A percentile compares a stretch with the other conserved stretches of the same genome.
Conservation (phyloP, 2,329 filamentous ascomycete species). For the Nemania diffusa region DNA sequence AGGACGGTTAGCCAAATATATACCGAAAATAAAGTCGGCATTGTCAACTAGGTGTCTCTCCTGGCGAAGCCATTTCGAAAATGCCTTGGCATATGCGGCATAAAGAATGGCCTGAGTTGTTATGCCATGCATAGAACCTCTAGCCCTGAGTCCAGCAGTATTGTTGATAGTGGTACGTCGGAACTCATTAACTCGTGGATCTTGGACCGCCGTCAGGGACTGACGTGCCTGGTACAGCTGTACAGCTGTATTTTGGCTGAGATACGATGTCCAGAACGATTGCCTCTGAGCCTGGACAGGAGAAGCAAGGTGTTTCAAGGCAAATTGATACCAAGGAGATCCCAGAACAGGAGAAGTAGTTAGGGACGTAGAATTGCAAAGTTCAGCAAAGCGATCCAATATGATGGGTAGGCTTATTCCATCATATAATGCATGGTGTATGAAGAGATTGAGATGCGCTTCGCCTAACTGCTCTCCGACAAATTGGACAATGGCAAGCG, state of each 20-base stretch:
- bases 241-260: slow-evolving; percentile 44
- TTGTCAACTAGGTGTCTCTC: slow-evolving; percentile 7
- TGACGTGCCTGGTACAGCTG: background rate
- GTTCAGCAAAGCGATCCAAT: slow-evolving; percentile 55
- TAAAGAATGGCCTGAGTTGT: slow-evolving; percentile 80
- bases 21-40: slow-evolving; percentile 71
- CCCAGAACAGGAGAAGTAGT: background rate
- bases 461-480: slow-evolving; percentile 30
- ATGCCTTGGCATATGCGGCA: slow-evolving; percentile 70
- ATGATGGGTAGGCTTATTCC: slow-evolving; percentile 78
- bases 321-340: slow-evolving; percentile 44
- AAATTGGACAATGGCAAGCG: slow-evolving; percentile 43
- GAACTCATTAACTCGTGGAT: slow-evolving; percentile 34
- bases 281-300: slow-evolving; percentile 35
- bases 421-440: slow-evolving; percentile 92
- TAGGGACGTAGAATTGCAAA: slow-evolving; percentile 36
- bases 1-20: slow-evolving; percentile 85
- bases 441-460: slow-evolving; percentile 62
- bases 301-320: slow-evolving; percentile 38
- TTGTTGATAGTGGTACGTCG: slow-evolving; percentile 34
- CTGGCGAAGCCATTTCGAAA: slow-evolving; percentile 37
- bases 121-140: slow-evolving; percentile 60
- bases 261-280: slow-evolving; percentile 61
- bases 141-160: slow-evolving; percentile 35
- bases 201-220: background rate